Evolutionary conservation across 208 protist species (phyloP).

Genomic region (Trypanosoma scelopori): DNA sequence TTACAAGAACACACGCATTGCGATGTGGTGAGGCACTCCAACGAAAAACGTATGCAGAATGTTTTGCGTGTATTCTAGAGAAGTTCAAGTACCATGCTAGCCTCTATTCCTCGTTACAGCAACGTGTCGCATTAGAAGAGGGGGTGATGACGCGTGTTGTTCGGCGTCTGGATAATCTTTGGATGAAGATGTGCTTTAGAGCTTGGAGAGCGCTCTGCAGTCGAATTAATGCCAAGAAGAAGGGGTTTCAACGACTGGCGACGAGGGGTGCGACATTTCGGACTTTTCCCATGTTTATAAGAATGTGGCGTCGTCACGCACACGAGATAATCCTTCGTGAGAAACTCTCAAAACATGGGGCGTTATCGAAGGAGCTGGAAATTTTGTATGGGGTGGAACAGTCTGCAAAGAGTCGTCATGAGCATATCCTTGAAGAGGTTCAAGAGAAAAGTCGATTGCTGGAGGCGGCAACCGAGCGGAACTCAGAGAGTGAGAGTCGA

Average conservation of each 20-base stretch:
- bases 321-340: constrained; percentile 62
- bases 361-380: constrained; percentile 66
- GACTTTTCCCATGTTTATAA: constrained; percentile 52
- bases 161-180: constrained; percentile 64
- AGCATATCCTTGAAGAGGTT: constrained; percentile 68
- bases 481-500: constrained; percentile 44
- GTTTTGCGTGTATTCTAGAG: constrained; percentile 58
- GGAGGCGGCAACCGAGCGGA: constrained; percentile 37
- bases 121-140: constrained; percentile 44
- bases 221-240: constrained; percentile 52
- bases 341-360: constrained; percentile 50
- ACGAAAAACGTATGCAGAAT: constrained; percentile 56
- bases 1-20: constrained; percentile 46
- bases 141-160: constrained; percentile 77
- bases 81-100: constrained; percentile 50
- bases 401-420: constrained; percentile 58
- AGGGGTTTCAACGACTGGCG: constrained; percentile 55
- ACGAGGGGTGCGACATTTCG: constrained; percentile 42
- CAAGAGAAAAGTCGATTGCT: constrained; percentile 66
- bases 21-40: constrained; percentile 25
- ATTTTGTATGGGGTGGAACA: constrained; percentile 61
- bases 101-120: constrained; percentile 36
- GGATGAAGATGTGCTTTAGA: constrained; percentile 84
- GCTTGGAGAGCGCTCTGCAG: constrained; percentile 73
- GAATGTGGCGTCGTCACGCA: constrained; percentile 73